Base-by-base conservation (phyloP, 2,329 filamentous ascomycete species). In the Fusarium sp. region DNA sequence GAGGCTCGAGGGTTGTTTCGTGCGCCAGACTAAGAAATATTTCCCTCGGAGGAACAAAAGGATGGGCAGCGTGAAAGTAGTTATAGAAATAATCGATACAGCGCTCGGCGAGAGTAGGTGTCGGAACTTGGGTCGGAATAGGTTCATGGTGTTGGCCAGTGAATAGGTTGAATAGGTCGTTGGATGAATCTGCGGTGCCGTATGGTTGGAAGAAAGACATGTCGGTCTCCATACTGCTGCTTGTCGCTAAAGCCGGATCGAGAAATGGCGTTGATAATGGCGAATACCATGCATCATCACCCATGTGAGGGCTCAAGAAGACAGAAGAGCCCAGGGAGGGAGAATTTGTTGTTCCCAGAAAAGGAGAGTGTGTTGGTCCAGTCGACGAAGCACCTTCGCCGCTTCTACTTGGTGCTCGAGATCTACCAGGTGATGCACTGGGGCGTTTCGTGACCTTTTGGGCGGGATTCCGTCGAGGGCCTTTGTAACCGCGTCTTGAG, bases 401-500 rank as follows among this genome's bases (percentile, higher is more conserved):
- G 43, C 67, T 67, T 41, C 59, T 60, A 18, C 61, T 64, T 46
- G 64, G 48, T 41, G 62, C 66, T 48, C 61, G 60, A 44, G 66
- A 60, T 27, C 24, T 34, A 13, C 49, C 49, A 32, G 79, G 76
- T 29, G 85, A 83, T 22, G 84, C 84, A 24, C 84, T 81, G 74
- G 85, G 84, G 20, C 83, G 82, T 76, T 87, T 88, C 75, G 84
- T 84, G 12, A 82, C 81, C 72, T 83, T 86, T 62, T 78, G 79
- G 9, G 78, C 71, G n/a, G 76, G 69, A 20, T 74, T 78, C 81
- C 80, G 69, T 69, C 80, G 72, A 68, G 80, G 76, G 16, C 91
- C 90, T 79, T 92, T 93, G 82, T 92, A 93, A 30, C 92, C 92
- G 65, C 92, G 87, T 45, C 92, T 89, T 41, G 91, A 94, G 46